Percentiles rank a stretch among this genome's conserved stretches.
phyloP scores from a whole-genome alignment of 1,284 basidiomycete species.

The Takashimella tepidaria region DNA sequence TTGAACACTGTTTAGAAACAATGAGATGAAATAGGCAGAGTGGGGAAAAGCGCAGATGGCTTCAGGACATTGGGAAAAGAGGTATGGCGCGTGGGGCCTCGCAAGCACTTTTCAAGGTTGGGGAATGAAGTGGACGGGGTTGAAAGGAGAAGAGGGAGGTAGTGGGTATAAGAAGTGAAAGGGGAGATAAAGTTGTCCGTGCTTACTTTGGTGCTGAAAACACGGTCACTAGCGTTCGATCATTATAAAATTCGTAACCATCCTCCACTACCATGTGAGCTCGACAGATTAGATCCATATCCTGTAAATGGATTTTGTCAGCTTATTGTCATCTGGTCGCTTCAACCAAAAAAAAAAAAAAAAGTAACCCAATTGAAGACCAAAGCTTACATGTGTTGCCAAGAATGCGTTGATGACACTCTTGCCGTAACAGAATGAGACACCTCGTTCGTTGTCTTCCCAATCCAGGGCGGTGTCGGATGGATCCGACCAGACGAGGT shows the following conservation, averaged over 20 bases:
- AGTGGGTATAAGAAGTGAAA: not conserved
- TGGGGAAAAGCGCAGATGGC: not conserved
- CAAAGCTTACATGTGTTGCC: slow-evolving; percentile 53
- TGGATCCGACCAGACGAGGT: slow-evolving; percentile 97
- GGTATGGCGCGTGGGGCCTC: too few species aligned
- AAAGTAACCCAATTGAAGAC: not conserved
- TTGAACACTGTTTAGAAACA: not conserved
- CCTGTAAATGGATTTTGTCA: slow-evolving; percentile 48
- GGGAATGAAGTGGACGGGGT: too few species aligned
- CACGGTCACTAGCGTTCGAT: slow-evolving; percentile 94
- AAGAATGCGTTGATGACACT: slow-evolving; percentile 95
- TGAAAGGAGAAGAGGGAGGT: too few species aligned
- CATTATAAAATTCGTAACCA: slow-evolving; percentile 99
- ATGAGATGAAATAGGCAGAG: not conserved
- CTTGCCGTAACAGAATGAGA: slow-evolving; percentile 99
- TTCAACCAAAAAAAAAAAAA: too few species aligned
- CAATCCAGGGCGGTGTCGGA: slow-evolving; percentile 96
- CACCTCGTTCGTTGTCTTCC: slow-evolving; percentile 99
- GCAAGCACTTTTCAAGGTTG: too few species aligned
- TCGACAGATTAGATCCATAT: slow-evolving; percentile 99
- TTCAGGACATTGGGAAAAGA: too few species aligned
- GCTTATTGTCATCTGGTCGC: not conserved
- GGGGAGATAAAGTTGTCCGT: too few species aligned
- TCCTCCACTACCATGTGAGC: slow-evolving; percentile 99
- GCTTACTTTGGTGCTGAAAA: slow-evolving; percentile 95